These are phyloP conservation scores for Neofusicoccum cordaticola DNA, from an alignment of 2,329 filamentous ascomycete species.

Conservation along the genomic window DNA sequence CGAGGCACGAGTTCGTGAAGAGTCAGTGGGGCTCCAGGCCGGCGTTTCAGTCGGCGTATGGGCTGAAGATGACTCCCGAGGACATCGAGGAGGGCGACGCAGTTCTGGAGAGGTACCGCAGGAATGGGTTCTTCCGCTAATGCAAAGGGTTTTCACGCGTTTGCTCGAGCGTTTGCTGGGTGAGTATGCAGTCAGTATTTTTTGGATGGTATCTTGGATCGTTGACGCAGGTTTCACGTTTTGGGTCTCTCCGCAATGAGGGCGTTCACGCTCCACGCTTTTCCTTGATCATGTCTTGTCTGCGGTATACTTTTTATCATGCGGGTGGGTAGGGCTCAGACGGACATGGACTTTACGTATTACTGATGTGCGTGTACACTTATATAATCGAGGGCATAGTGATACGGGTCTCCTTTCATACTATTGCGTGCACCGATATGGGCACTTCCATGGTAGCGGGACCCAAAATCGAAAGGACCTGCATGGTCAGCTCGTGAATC, in stretches of 20 bases:
- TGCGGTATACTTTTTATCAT: neutral
- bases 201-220: neutral
- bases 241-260: neutral
- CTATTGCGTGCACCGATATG: too few species aligned
- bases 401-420: neutral
- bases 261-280: neutral
- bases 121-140: conserved; percentile 1
- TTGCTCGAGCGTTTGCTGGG: too few species aligned
- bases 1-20: conserved; percentile 6
- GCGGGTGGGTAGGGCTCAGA: neutral
- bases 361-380: conserved; percentile 10
- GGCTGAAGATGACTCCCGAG: conserved; percentile 4
- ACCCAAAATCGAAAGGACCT: too few species aligned
- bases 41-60: conserved; percentile 3
- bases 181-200: neutral
- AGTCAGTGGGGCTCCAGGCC: neutral
- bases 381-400: neutral
- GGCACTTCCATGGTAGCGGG: too few species aligned
- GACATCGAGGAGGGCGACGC: conserved; percentile 10
- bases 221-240: neutral
- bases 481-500: too few species aligned
- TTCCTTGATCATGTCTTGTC: neutral
- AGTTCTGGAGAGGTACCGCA: neutral
- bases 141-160: too few species aligned
- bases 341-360: neutral